Evolutionary conservation across 495 filamentous ascomycete species (phyloP).

Genomic region (Neohortaea acidophila): DNA sequence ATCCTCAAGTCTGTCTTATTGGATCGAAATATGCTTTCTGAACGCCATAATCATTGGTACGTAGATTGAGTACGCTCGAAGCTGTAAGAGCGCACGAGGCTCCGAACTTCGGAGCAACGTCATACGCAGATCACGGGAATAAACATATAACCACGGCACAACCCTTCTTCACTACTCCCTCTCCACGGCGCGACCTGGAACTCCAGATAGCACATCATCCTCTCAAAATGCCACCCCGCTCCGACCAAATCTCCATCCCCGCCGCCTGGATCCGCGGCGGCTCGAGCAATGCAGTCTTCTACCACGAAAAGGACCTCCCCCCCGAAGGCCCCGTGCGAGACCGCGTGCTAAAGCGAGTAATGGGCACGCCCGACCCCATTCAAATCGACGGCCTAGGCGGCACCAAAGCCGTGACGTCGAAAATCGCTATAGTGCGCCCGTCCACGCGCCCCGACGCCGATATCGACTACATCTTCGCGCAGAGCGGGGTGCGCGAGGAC

Average conservation of each 20-base stretch:
- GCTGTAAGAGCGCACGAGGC: too few species aligned
- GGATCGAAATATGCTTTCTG: too few species aligned
- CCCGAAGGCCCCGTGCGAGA: slow-evolving; percentile 1
- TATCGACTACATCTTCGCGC: slow-evolving; percentile 30
- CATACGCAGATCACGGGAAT: too few species aligned
- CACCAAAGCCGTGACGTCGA: slow-evolving; percentile 30
- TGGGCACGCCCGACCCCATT: slow-evolving; percentile 9
- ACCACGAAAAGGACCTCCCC: neutral
- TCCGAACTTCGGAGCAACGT: too few species aligned
- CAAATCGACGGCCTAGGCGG: slow-evolving; percentile 29
- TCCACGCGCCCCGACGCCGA: slow-evolving; percentile 22
- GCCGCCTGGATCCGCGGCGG: neutral
- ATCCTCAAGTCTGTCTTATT: too few species aligned
- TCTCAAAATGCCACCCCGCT: neutral
- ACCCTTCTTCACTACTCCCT: too few species aligned
- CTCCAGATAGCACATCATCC: too few species aligned
- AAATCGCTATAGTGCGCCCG: slow-evolving; percentile 26
- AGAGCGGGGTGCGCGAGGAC: slow-evolving; percentile 23
- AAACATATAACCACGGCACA: too few species aligned
- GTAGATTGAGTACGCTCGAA: too few species aligned
- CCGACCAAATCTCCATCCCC: neutral
- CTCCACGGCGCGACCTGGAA: too few species aligned
- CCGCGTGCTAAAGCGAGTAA: neutral
- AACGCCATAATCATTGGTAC: too few species aligned
- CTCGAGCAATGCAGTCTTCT: slow-evolving; percentile 2